These are phyloP conservation scores for Trebouxia sp. DNA, from an alignment of 139 green algal species.

Conservation along the genomic window DNA sequence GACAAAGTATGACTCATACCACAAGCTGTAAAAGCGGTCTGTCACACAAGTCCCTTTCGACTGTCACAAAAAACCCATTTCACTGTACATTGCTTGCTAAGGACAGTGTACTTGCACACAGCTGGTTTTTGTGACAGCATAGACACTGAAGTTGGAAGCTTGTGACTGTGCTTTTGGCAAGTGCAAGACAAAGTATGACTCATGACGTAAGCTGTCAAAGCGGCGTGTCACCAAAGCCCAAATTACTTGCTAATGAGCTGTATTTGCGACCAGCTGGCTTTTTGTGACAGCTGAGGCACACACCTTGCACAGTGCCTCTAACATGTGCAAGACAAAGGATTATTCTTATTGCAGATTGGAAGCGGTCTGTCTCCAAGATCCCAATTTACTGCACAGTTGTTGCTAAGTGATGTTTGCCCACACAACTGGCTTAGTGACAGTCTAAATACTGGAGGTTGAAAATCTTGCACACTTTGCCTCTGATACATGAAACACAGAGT, in stretches of 20 bases:
- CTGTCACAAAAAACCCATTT: too few species aligned
- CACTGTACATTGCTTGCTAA: conserved; percentile 16
- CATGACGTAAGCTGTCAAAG: background rate
- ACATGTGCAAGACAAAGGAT: conserved; percentile 3
- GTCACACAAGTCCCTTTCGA: conserved; percentile 5
- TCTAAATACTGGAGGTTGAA: conserved; percentile 12
- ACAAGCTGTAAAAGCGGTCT: conserved; percentile 3
- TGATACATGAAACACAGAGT: conserved; percentile 18
- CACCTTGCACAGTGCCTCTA: background rate
- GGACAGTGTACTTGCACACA: conserved; percentile 16
- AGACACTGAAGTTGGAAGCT: background rate
- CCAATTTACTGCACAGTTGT: background rate
- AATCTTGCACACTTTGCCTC: conserved; percentile 16
- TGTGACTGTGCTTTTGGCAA: background rate
- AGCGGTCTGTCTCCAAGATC: conserved; percentile 7
- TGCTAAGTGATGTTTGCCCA: conserved; percentile 9
- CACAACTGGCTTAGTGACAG: conserved; percentile 21
- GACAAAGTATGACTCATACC: conserved; percentile 18
- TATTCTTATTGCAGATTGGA: background rate
- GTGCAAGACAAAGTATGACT: conserved; percentile 4
- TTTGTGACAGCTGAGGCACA: conserved; percentile 9
- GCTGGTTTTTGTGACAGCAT: conserved; percentile 8
- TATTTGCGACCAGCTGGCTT: conserved; percentile 1
- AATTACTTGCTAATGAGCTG: too few species aligned
- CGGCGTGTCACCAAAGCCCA: too few species aligned